Base-by-base conservation (phyloP, 2,329 filamentous ascomycete species). In the Albophoma yamanashiensis region DNA sequence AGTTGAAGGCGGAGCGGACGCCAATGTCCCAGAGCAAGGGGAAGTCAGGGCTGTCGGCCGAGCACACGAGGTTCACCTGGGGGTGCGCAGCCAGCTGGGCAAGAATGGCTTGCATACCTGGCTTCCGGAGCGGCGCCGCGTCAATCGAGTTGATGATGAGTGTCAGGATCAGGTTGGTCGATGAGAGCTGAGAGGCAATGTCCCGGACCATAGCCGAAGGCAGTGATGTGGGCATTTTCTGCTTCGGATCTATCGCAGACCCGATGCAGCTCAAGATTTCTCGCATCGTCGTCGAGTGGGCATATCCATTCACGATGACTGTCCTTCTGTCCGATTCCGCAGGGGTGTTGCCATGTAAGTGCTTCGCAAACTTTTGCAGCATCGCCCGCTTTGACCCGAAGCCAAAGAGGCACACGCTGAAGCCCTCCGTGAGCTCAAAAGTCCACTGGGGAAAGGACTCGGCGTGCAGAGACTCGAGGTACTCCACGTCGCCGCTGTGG, bases 371-470 rank as follows among this genome's bases (percentile, higher is more conserved):
- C 52, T 83, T 80, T 62, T 87, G 84, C 12, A 93, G 78, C 1
- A 97, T 82, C 3, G 79, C 76, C 40, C 89, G 82, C 74, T 99
- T 99, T 2, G 92, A 96, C 0, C 94, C 94, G 71, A 91, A 96
- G 38, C 94, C 94, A 71, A 95, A 97, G 0, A 97, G 76, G 70
- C 94, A 96, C 58, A 97, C 79, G 68, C 90, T 92, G 78, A 96
- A 97, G 27, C 87, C 86, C 71, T 96, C 86, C 6, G 86, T 80
- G 20, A 97, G 82, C 76, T 99, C 94, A 71, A 97, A 97, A 0
- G 82, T 77, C 94, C 94, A 99, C 71, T 97, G 94, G 1, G 88
- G 83, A 71, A 96, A 97, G 0, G 89, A 91, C 62, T 89, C 85
- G 53, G 85, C 79, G 70, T 97, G 93, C 27, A 96, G 75, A 8